phyloP scores from a whole-genome alignment of 1,284 basidiomycete species.

The Serendipita sp. region DNA sequence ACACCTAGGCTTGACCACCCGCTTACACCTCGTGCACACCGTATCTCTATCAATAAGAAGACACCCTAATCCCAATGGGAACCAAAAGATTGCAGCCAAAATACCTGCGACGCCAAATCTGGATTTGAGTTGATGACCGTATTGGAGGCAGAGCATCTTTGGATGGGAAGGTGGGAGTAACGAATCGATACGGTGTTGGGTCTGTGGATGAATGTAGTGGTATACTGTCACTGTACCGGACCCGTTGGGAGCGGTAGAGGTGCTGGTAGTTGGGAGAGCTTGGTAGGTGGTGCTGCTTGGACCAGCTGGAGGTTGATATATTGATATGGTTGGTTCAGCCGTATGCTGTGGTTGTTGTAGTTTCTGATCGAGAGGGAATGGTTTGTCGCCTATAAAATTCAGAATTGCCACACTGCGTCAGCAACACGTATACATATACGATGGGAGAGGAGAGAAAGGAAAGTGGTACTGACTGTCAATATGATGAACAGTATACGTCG shows the following conservation, averaged over 20 bases:
- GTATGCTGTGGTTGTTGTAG: too few relatives aligned
- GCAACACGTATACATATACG: too few relatives aligned
- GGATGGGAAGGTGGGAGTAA: slow-evolving; percentile 58
- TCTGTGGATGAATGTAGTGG: slow-evolving; percentile 33
- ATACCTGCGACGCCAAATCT: slow-evolving; percentile 54
- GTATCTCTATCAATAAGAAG: slow-evolving; percentile 46
- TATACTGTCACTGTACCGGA: slow-evolving; percentile 21
- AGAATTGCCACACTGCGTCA: too few relatives aligned
- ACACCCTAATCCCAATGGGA: slow-evolving; percentile 59
- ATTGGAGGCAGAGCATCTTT: slow-evolving; percentile 64
- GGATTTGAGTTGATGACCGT: slow-evolving; percentile 47
- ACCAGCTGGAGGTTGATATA: too few relatives aligned
- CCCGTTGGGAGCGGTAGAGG: neutral
- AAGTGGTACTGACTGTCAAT: too few relatives aligned
- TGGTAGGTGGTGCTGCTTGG: too few relatives aligned
- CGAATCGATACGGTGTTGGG: slow-evolving; percentile 34
- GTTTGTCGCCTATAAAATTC: too few relatives aligned
- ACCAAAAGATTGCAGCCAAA: slow-evolving; percentile 66
- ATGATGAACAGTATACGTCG: too few relatives aligned
- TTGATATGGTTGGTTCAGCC: too few relatives aligned
- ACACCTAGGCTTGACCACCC: neutral
- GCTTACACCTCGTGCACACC: neutral
- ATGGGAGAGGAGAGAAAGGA: too few relatives aligned
- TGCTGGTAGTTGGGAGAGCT: neutral
- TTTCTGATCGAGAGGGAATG: too few relatives aligned